phyloP scores from a whole-genome alignment of 116 monocot genomes.

The Trichopus zeylanicus region DNA sequence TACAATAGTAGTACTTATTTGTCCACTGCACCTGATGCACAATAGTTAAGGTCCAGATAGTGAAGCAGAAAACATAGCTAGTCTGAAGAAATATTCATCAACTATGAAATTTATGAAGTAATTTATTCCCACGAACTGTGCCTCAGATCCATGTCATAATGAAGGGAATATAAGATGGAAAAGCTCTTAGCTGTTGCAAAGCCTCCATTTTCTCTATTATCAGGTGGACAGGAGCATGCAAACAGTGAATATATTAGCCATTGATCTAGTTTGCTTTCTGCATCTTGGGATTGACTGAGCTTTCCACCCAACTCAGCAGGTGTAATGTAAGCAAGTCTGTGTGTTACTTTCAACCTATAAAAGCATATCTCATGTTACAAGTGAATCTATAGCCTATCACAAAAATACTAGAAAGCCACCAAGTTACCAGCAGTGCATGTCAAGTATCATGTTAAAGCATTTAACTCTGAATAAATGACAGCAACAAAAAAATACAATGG shows the following conservation, averaged over 20 bases:
- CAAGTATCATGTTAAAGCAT: no score
- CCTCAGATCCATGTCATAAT: constrained; percentile 78
- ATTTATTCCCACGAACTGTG: no score
- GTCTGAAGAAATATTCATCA: no score
- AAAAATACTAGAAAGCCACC: constrained; percentile 6
- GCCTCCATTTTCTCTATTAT: constrained; percentile 60
- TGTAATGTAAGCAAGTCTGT: constrained; percentile 73
- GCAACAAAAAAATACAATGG: no score
- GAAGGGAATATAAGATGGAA: constrained; percentile 93
- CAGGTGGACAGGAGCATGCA: constrained; percentile 88
- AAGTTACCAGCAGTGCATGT: no score
- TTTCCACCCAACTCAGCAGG: constrained; percentile 86
- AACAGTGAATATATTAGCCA: constrained; percentile 97
- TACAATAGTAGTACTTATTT: no score
- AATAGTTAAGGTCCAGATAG: no score
- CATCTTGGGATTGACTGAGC: constrained; percentile 70
- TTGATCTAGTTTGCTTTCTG: constrained; percentile 83
- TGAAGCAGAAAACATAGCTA: no score
- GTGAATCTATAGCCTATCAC: neutral
- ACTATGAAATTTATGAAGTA: no score
- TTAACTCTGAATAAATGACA: no score
- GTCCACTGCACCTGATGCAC: no score
- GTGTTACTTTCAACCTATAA: constrained; percentile 66
- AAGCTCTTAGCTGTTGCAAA: constrained; percentile 55
- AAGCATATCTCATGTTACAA: constrained; percentile 5